Conservation (phyloP, 257 asterid genomes). For the Lycium ferocissimum region DNA sequence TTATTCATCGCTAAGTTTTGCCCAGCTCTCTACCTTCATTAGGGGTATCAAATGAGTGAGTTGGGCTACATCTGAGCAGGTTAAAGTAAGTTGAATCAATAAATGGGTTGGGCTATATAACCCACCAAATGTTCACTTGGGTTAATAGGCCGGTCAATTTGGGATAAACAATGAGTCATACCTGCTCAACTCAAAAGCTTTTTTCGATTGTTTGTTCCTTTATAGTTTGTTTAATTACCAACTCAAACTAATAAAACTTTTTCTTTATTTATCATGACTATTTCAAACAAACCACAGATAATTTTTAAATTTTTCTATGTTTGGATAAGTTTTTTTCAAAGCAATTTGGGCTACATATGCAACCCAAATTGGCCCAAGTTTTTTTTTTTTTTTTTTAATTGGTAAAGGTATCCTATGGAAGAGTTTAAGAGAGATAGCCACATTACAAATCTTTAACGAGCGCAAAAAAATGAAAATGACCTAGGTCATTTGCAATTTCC, state of each 20-base stretch:
- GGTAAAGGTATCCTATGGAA: neutral
- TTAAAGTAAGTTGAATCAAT: neutral
- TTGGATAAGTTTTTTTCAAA: neutral
- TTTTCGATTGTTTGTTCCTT: constrained; percentile 2
- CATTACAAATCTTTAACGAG: constrained; percentile 6
- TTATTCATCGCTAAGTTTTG: neutral
- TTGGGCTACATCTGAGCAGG: neutral
- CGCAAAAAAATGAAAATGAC: neutral
- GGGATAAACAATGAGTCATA: neutral
- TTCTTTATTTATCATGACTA: neutral
- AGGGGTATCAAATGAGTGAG: neutral
- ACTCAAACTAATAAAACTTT: neutral
- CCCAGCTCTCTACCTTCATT: neutral
- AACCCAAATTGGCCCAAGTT: constrained; percentile 4
- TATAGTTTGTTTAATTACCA: neutral
- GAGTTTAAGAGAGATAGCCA: neutral
- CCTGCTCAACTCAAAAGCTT: neutral
- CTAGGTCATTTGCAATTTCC: neutral
- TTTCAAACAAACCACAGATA: neutral
- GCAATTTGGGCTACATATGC: constrained; percentile 13
- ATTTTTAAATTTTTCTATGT: neutral
- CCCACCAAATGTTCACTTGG: neutral
- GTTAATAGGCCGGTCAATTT: constrained; percentile 7
- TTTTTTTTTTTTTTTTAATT: neutral
- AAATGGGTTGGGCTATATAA: neutral